Conservation (phyloP, 2,329 filamentous ascomycete genomes). For the Emmonsiellopsis sp. region DNA sequence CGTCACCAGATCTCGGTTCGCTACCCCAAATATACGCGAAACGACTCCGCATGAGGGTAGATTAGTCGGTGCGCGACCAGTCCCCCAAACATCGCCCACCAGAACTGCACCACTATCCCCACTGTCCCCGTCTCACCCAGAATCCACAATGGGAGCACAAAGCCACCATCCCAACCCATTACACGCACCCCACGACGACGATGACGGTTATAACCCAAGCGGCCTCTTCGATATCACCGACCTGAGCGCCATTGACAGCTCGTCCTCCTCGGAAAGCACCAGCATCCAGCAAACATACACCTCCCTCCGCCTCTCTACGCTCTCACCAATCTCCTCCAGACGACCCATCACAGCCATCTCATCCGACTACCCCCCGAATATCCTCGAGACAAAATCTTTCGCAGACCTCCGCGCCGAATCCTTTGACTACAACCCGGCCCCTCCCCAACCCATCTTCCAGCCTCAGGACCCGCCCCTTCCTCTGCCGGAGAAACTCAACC, state of each 20-base stretch:
- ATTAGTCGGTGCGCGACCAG: constrained; percentile 3
- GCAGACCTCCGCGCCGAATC: constrained; percentile 40
- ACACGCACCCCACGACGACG: not conserved
- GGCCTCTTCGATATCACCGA: constrained; percentile 15
- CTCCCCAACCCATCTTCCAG: constrained; percentile 16
- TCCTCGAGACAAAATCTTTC: constrained; percentile 39
- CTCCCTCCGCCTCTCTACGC: constrained; percentile 19
- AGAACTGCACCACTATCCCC: constrained; percentile 2
- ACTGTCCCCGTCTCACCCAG: not conserved
- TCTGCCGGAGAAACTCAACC: constrained; percentile 28
- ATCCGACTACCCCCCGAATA: constrained; percentile 40
- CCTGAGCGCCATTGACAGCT: constrained; percentile 13
- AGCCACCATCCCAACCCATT: constrained; percentile 13
- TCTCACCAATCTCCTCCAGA: constrained; percentile 19
- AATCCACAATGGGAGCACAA: constrained; percentile 5
- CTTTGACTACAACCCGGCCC: constrained; percentile 38
- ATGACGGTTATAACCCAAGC: constrained; percentile 1
- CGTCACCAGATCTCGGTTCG: constrained; percentile 11
- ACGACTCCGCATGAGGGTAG: not conserved
- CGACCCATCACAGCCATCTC: constrained; percentile 23
- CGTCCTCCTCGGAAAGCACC: constrained; percentile 3
- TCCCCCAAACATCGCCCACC: constrained; percentile 7
- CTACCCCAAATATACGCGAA: constrained; percentile 4
- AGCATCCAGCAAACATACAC: constrained; percentile 6
- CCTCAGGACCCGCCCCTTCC: constrained; percentile 16